Conservation (phyloP, 495 filamentous ascomycete species). For the Penicillium goetzii region DNA sequence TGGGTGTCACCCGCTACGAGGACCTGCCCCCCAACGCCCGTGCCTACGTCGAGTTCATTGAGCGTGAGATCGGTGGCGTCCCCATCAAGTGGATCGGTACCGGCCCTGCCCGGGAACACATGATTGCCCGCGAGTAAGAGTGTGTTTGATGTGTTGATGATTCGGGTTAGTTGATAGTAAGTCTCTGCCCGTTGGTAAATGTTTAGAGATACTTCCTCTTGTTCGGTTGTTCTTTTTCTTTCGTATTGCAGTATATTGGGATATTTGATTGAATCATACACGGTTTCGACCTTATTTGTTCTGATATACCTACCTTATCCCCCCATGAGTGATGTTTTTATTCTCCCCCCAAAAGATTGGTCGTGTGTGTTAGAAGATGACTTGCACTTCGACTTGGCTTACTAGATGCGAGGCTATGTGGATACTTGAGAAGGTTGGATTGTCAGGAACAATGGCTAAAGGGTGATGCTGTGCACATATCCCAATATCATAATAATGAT, state of each 20-base stretch:
- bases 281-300: constrained; percentile 14
- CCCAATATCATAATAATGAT: not conserved
- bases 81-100: constrained; percentile 78
- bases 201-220: not conserved
- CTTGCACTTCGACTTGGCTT: not conserved
- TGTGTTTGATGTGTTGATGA: constrained; percentile 1
- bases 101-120: constrained; percentile 71
- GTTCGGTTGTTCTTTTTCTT: constrained; percentile 5
- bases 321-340: constrained; percentile 11
- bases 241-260: constrained; percentile 16
- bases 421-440: not conserved
- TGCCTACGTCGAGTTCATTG: constrained; percentile 77
- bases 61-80: constrained; percentile 69
- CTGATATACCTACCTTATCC: not conserved
- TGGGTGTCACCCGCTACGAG: constrained; percentile 60
- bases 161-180: constrained; percentile 17
- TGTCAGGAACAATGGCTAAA: not conserved
- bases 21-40: constrained; percentile 75
- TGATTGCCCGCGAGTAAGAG: constrained; percentile 57
- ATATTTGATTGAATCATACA: constrained; percentile 21
- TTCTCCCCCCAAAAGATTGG: constrained; percentile 11
- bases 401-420: not conserved
- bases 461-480: not conserved
- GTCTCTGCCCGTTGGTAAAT: constrained; percentile 16
- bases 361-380: constrained; percentile 5